phyloP scores from a whole-genome alignment of 768 basidiomycete genomes.

The Trametes gibbosa region DNA sequence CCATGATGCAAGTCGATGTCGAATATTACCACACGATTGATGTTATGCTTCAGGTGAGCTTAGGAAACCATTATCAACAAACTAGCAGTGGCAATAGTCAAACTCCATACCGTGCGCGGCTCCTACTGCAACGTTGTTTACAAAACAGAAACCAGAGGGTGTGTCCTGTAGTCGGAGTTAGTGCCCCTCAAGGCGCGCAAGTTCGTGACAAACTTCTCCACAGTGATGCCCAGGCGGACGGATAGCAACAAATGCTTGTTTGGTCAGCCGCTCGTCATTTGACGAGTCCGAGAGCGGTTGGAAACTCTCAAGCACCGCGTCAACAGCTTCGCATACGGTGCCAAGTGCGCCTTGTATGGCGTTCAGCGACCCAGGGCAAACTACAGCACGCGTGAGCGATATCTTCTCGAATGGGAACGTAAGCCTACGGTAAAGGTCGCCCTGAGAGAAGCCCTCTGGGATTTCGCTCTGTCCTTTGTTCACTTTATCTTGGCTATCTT shows the following conservation, averaged over 20 bases:
- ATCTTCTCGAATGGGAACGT: neutral
- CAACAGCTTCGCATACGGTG: slow-evolving; percentile 86
- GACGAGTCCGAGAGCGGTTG: neutral
- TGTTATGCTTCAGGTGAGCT: slow-evolving; percentile 81
- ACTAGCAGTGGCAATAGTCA: neutral
- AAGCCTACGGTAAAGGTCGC: slow-evolving; percentile 78
- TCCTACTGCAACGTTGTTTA: slow-evolving; percentile 89
- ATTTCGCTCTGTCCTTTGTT: slow-evolving; percentile 67
- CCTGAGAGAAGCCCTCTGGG: slow-evolving; percentile 65
- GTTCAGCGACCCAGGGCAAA: slow-evolving; percentile 72
- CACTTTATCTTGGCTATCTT: slow-evolving; percentile 62
- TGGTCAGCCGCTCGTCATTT: neutral
- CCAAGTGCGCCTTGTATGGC: slow-evolving; percentile 83
- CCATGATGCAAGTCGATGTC: slow-evolving; percentile 95
- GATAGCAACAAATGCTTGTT: slow-evolving; percentile 74
- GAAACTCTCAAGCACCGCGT: slow-evolving; percentile 46
- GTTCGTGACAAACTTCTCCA: slow-evolving; percentile 47
- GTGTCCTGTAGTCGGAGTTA: slow-evolving; percentile 40
- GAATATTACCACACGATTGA: slow-evolving; percentile 79
- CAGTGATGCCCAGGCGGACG: slow-evolving; percentile 95
- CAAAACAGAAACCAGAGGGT: slow-evolving; percentile 92
- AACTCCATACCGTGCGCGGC: slow-evolving; percentile 77
- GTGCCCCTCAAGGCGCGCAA: neutral
- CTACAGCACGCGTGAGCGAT: slow-evolving; percentile 35
- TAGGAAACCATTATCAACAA: neutral